Percentiles rank a stretch among this genome's conserved stretches.
Evolutionary conservation across 768 basidiomycete genomes (phyloP).

Genomic region (Xerocomus brunneocitrinus): DNA sequence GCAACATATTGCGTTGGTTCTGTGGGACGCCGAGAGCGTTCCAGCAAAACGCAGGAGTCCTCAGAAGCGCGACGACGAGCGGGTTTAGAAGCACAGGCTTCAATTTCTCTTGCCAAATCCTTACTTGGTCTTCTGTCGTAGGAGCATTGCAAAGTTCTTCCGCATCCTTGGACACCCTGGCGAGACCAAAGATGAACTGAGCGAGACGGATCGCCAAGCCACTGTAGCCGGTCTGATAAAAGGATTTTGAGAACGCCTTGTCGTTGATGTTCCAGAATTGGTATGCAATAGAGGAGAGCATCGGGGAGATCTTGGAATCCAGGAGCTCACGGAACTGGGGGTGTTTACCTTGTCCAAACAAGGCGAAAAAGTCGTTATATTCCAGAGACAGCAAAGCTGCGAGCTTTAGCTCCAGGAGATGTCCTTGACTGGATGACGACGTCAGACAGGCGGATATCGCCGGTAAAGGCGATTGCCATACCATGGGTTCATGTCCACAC

Average conservation of each 20-base stretch:
- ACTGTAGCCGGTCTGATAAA: constrained; percentile 67
- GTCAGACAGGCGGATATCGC: not conserved
- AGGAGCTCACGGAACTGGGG: constrained; percentile 55
- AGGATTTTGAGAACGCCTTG: constrained; percentile 44
- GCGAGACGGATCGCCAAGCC: constrained; percentile 65
- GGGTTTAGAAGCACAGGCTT: constrained; percentile 59
- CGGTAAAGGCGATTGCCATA: constrained; percentile 13
- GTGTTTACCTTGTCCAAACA: constrained; percentile 67
- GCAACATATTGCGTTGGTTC: constrained; percentile 60
- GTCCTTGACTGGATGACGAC: constrained; percentile 49
- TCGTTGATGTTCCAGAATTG: constrained; percentile 72
- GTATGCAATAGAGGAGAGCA: constrained; percentile 67
- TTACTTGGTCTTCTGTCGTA: constrained; percentile 53
- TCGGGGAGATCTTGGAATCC: constrained; percentile 57
- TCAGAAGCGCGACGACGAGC: constrained; percentile 47
- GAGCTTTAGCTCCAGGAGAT: constrained; percentile 75
- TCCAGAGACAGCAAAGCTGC: constrained; percentile 54
- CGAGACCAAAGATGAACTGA: constrained; percentile 51
- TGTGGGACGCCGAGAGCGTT: constrained; percentile 73
- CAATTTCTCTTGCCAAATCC: constrained; percentile 57
- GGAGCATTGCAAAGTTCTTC: constrained; percentile 49
- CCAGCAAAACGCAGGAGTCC: constrained; percentile 56
- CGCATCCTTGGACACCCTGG: constrained; percentile 54
- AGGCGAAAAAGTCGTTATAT: constrained; percentile 57
- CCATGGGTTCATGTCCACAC: constrained; percentile 72